A percentile compares a stretch with the other conserved stretches of the same genome.
Evolutionary conservation across 805 yeast genomes (phyloP).

Genomic region (Starmerella apicola): DNA sequence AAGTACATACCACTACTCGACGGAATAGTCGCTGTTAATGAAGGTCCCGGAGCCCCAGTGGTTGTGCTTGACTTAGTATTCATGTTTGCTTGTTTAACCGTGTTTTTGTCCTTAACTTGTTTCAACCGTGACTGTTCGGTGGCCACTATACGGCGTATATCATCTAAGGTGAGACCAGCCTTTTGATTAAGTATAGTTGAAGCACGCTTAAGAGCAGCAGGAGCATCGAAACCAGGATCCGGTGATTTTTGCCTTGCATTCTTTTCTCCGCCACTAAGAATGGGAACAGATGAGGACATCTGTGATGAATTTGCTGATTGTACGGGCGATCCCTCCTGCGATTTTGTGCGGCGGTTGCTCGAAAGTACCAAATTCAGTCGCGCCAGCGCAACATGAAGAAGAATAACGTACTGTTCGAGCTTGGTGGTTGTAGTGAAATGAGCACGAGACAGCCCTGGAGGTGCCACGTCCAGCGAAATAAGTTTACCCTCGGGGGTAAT

Average conservation of each 20-base stretch:
- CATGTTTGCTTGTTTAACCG: no score
- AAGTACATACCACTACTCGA: not conserved
- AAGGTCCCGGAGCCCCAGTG: no score
- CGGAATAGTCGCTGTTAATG: no score
- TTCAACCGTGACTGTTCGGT: constrained; percentile 65
- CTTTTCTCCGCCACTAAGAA: not conserved
- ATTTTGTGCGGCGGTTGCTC: constrained; percentile 16
- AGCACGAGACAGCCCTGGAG: constrained; percentile 14
- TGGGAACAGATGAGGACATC: constrained; percentile 2
- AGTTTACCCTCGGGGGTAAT: constrained; percentile 6
- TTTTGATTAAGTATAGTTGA: constrained; percentile 65
- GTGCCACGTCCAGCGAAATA: not conserved
- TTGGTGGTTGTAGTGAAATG: constrained; percentile 50
- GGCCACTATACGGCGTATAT: constrained; percentile 92
- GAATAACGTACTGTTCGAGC: constrained; percentile 58
- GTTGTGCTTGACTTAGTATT: no score
- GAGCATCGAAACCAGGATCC: not conserved
- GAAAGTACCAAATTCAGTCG: constrained; percentile 39
- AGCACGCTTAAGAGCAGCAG: constrained; percentile 41
- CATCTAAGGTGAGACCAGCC: constrained; percentile 81
- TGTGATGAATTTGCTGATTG: not conserved
- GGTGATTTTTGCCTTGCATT: not conserved
- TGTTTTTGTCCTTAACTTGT: not conserved
- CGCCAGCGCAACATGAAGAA: constrained; percentile 72
- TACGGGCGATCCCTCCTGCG: constrained; percentile 5